Evolutionary conservation across 768 basidiomycete species (phyloP).

Genomic region (Tephrocybe rancida): DNA sequence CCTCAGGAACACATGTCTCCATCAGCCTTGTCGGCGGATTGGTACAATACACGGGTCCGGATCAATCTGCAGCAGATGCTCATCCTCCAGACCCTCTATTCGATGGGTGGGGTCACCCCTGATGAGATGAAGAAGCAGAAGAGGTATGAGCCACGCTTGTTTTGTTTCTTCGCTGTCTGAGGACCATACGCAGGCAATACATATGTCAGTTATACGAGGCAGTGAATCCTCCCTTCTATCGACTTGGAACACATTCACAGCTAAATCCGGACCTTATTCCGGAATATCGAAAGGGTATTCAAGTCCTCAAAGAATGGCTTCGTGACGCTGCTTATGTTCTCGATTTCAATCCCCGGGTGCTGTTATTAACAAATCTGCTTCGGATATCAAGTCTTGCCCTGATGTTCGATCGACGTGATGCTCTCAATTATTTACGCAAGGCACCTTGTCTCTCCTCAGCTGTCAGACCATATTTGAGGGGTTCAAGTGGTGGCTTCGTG

Average conservation of each 20-base stretch:
- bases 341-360: constrained; percentile 18
- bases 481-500: constrained; percentile 10
- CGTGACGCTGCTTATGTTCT: constrained; percentile 38
- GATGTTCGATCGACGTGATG: constrained; percentile 35
- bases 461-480: constrained; percentile 20
- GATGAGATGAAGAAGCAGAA: constrained; percentile 18
- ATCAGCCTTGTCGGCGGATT: constrained; percentile 22
- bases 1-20: constrained; percentile 34
- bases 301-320: constrained; percentile 48
- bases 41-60: constrained; percentile 44
- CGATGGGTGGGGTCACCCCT: constrained; percentile 10
- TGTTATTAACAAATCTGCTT: constrained; percentile 43
- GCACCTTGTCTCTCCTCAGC: constrained; percentile 24
- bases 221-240: constrained; percentile 46
- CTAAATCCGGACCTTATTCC: constrained; percentile 40
- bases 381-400: constrained; percentile 39
- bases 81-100: constrained; percentile 39
- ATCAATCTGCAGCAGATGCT: constrained; percentile 52
- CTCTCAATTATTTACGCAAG: constrained; percentile 31
- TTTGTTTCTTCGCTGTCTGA: neutral
- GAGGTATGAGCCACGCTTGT: constrained; percentile 15
- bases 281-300: constrained; percentile 35
- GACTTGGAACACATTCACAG: constrained; percentile 44
- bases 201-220: constrained; percentile 49
- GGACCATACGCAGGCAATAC: constrained; percentile 38